Evolutionary conservation across 768 basidiomycete species (phyloP), one percentile per base, ranked within the genome.

Genomic region (Termitomyces sp.): DNA sequence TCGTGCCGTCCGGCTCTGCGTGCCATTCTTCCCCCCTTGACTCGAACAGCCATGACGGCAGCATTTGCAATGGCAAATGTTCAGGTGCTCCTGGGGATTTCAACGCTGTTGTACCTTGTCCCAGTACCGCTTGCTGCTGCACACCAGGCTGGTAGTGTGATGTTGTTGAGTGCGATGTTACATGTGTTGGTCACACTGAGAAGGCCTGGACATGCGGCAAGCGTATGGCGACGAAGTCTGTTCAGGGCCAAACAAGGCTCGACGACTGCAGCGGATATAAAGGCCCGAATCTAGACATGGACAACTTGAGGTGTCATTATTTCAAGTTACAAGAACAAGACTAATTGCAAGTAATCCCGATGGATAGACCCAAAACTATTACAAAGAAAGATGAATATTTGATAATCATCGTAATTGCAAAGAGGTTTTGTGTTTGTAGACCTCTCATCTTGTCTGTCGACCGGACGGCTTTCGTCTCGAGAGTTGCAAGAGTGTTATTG

Each of bases 61-160:
- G 86, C 86, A 2, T 93, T 93, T 67, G 85, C 76, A 5, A 85
- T 93, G 79, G 91, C 83, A 26, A 92, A 94, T 63, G 69, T 93
- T 0, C 97, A 99, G 70, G 92, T 91, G 12, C 64, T 74, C 2
- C 69, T 83, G 24, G 80, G 81, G 2, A 80, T 82, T 37, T 76
- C 88, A 26, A 99, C 97, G 0, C 74, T 98, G 24, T 69, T 98
- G 13, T 96, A 96, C 71, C 81, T 98, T 37, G 97, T 98, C 2
- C 97, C 97, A 1, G 82, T 93, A 0, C 92, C 92, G 2, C 74
- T 98, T 3, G 97, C 97, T 8, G 93, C 96, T 13, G 81, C 87
- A 32, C 97, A 99, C 69, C 97, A 99, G 70, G 96, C 93, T 0
- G 97, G 96, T 5, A 96, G 94, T 65, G 89, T 98, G 7, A 79